Evolutionary conservation across 495 filamentous ascomycete genomes (phyloP).

Genomic region (Penicillium arizonense): DNA sequence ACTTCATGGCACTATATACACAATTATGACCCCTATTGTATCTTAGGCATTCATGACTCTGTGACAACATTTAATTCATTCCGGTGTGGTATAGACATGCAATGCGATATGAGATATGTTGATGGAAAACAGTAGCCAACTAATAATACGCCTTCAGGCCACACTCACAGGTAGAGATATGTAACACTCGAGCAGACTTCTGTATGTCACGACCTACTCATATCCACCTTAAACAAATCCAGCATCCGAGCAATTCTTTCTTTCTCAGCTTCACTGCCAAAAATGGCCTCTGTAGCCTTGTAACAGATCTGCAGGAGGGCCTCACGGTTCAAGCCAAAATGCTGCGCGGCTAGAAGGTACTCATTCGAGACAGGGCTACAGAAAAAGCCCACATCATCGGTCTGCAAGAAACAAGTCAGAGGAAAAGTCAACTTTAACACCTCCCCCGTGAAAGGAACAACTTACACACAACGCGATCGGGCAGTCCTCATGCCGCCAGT

Average conservation of each 20-base stretch:
- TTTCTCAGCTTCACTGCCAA: constrained; percentile 63
- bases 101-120: no score
- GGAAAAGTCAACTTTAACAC: background rate
- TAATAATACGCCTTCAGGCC: no score
- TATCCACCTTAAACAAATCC: constrained; percentile 21
- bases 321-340: constrained; percentile 58
- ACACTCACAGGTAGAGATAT: no score
- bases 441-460: constrained; percentile 12
- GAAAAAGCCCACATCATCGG: constrained; percentile 86
- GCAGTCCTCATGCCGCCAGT: constrained; percentile 55
- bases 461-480: constrained; percentile 59
- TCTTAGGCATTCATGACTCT: no score
- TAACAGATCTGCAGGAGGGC: constrained; percentile 58
- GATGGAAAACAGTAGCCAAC: no score
- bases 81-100: no score
- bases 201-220: no score
- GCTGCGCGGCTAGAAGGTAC: constrained; percentile 67
- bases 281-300: constrained; percentile 60
- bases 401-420: constrained; percentile 45
- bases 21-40: no score
- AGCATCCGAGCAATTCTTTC: constrained; percentile 52
- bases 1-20: no score
- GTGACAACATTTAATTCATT: no score
- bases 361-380: constrained; percentile 78
- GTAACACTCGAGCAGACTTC: no score